These are phyloP conservation scores for Liquidambar formosana DNA, from an alignment of 164 flowering plant species.

Conservation along the genomic window DNA sequence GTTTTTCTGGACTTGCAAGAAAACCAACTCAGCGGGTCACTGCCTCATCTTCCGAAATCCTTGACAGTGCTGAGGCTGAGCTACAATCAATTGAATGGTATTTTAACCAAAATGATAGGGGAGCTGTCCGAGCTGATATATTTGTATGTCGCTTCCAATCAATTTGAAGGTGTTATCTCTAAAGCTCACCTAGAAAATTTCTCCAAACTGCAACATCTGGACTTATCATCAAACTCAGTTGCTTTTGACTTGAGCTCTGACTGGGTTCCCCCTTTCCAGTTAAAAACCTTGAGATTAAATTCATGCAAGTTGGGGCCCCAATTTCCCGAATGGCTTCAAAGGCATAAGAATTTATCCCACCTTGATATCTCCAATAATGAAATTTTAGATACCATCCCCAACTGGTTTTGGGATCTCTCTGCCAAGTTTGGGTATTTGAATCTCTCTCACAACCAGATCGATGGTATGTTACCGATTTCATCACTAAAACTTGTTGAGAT, in stretches of 20 bases:
- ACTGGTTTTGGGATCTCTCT: slow-evolving; percentile 1
- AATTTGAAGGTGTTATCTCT: slow-evolving; percentile 21
- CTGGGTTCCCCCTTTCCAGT: slow-evolving; percentile 33
- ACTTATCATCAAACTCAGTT: slow-evolving; percentile 9
- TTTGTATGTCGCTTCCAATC: slow-evolving; percentile 20
- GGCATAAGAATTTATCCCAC: neutral
- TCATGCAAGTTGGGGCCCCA: slow-evolving; percentile 16
- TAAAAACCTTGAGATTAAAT: neutral
- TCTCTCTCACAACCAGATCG: neutral
- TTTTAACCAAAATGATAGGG: slow-evolving; percentile 1
- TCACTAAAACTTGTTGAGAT: neutral
- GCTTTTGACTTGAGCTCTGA: neutral
- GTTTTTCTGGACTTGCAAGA: neutral
- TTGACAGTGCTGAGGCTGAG: neutral
- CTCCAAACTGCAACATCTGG: slow-evolving; percentile 7
- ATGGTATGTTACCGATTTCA: neutral
- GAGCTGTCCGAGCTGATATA: slow-evolving; percentile 15
- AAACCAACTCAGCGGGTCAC: neutral
- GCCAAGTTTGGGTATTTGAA: neutral
- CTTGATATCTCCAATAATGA: slow-evolving; percentile 6
- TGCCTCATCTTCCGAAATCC: slow-evolving; percentile 5
- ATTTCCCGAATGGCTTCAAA: slow-evolving; percentile 2
- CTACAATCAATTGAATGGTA: slow-evolving; percentile 2
- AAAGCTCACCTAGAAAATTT: slow-evolving; percentile 28
- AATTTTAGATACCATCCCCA: slow-evolving; percentile 5